Percentiles rank a stretch among this genome's conserved stretches.
Evolutionary conservation across 768 basidiomycete genomes (phyloP).

Genomic region (Suillus bovinus): DNA sequence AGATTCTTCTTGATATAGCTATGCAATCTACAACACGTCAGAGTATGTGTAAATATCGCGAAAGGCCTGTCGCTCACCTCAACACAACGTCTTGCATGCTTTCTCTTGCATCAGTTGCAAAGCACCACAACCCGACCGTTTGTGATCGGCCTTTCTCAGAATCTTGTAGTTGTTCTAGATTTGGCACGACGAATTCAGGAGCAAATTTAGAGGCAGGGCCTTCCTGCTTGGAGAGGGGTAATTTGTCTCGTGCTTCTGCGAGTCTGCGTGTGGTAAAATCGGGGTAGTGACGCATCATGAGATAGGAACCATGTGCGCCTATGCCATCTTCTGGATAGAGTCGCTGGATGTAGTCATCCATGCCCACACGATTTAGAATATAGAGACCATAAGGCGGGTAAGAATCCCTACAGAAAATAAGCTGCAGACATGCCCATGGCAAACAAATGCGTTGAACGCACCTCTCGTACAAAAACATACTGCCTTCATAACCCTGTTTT

Average conservation of each 20-base stretch:
- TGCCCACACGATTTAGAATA: constrained; percentile 80
- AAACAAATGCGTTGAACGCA: constrained; percentile 35
- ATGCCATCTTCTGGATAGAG: constrained; percentile 81
- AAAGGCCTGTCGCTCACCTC: constrained; percentile 44
- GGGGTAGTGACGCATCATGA: constrained; percentile 75
- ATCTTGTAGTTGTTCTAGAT: constrained; percentile 44
- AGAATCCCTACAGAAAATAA: constrained; percentile 47
- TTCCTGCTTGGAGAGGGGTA: constrained; percentile 26
- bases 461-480: constrained; percentile 89
- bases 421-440: background rate
- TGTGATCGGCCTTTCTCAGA: constrained; percentile 55
- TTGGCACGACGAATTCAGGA: constrained; percentile 42
- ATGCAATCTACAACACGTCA: constrained; percentile 48
- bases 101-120: constrained; percentile 66
- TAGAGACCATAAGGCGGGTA: constrained; percentile 87
- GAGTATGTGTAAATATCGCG: background rate
- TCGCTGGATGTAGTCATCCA: constrained; percentile 73
- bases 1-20: constrained; percentile 63
- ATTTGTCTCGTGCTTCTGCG: constrained; percentile 32
- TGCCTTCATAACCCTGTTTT: constrained; percentile 84
- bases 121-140: constrained; percentile 77
- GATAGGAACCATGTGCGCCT: constrained; percentile 55
- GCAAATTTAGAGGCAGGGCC: constrained; percentile 48
- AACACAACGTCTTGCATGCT: constrained; percentile 70
- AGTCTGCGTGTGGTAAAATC: constrained; percentile 59